Evolutionary conservation across 495 filamentous ascomycete genomes (phyloP), one percentile per base, ranked within the genome.

Genomic region (Aspergillus diversus): DNA sequence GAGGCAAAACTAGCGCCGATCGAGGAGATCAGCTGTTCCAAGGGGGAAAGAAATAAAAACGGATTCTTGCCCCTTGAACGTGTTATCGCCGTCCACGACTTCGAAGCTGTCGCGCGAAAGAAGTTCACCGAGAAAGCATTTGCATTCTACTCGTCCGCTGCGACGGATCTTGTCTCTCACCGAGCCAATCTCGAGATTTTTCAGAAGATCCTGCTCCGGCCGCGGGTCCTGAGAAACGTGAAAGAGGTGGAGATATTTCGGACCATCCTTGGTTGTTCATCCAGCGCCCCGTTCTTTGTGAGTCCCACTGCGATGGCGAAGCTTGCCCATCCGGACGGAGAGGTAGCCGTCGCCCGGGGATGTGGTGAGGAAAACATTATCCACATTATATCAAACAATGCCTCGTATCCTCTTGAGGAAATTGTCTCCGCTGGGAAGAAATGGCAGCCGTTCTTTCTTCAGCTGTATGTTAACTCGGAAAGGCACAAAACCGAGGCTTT

Each of bases 121-220:
- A 82, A 77, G 35, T 73, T 90, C 33, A 79, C 80, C 15, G 70
- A 79, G 11, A 93, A 92, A 69, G 81, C 90, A 50, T 89, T 86
- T 82, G 90, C 90, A 0, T 94, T 90, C 72, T 84, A 88, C 66
- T 87, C 84, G 37, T 87, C 86, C 8, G 90, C 89, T 5, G 90
- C 91, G 1, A 90, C 87, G 5, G 89, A 92, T 70, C 75, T 84
- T 0, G 66, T 87, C 57, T 88, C 90, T 0, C 80, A 83, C 56
- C 62, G 75, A 4, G 72, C 77, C 33, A 86, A 86, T 65, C 72
- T 72, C 9, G 47, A 57, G 0, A 69, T 73, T 21, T 90, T 85
- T 66, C 63, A 78, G 27, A 75, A 78, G 7, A 85, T 93, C 42
- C 73, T 78, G 66, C 79, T 92, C 33, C 86, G 90, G 0, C 91